These are phyloP conservation scores for Nemania sp. DNA, from an alignment of 2,329 filamentous ascomycete genomes.

Conservation along the genomic window DNA sequence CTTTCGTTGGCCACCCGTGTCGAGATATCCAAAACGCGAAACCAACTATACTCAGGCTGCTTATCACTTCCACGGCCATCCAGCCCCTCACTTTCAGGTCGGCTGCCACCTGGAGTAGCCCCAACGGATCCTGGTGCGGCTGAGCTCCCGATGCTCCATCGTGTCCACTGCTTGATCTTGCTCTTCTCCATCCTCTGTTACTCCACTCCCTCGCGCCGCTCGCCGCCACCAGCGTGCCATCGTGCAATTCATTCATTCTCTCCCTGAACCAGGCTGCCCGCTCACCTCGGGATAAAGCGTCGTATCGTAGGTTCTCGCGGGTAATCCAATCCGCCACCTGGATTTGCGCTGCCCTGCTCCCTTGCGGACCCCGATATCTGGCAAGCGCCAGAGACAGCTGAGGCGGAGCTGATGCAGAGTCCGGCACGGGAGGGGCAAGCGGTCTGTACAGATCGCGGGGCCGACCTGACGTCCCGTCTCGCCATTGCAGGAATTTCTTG, in stretches of 20 bases:
- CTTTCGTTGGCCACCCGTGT: conserved; percentile 45
- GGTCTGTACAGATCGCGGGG: conserved; percentile 46
- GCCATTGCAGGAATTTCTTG: conserved; percentile 79
- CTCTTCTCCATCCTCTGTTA: conserved; percentile 34
- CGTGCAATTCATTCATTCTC: conserved; percentile 67
- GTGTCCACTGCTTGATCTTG: conserved; percentile 19
- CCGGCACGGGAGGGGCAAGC: conserved; percentile 31
- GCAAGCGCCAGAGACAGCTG: conserved; percentile 58
- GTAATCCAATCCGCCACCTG: conserved; percentile 81
- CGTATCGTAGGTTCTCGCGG: conserved; percentile 72
- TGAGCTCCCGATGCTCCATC: conserved; percentile 28
- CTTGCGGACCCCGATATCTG: conserved; percentile 51
- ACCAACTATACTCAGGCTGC: conserved; percentile 74
- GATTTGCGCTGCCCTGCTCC: conserved; percentile 51
- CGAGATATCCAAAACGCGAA: conserved; percentile 65
- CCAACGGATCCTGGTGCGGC: conserved; percentile 74
- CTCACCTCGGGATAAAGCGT: conserved; percentile 64
- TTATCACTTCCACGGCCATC: conserved; percentile 72
- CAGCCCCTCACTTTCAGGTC: conserved; percentile 68
- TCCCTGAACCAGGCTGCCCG: conserved; percentile 72
- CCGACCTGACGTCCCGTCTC: conserved; percentile 42
- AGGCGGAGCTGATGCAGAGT: conserved; percentile 15
- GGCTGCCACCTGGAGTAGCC: conserved; percentile 71
- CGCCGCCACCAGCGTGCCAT: conserved; percentile 64
- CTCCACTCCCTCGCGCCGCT: conserved; percentile 43